Percentiles rank a stretch among this genome's conserved stretches.
phyloP scores from a whole-genome alignment of 805 yeast species.

The Cyberlindnera mississippiensis region DNA sequence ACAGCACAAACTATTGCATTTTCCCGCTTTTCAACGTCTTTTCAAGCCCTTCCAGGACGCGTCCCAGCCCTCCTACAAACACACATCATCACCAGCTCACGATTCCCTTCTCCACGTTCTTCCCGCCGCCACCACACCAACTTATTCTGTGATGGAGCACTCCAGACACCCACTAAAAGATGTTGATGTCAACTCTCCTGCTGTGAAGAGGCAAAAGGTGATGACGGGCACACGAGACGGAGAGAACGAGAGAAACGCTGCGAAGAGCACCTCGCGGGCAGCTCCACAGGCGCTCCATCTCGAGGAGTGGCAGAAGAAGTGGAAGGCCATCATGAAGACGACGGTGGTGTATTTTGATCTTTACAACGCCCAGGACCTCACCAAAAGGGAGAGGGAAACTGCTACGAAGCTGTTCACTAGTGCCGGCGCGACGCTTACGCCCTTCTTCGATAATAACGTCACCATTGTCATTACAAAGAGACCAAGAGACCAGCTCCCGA shows the following conservation, averaged over 20 bases:
- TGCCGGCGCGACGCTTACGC: constrained; percentile 54
- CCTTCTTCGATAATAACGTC: constrained; percentile 51
- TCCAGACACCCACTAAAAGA: constrained; percentile 23
- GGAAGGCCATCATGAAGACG: constrained; percentile 55
- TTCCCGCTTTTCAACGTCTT: too few species aligned
- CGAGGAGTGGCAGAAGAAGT: constrained; percentile 53
- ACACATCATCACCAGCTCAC: too few species aligned
- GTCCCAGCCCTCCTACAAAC: too few species aligned
- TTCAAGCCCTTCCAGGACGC: too few species aligned
- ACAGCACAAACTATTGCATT: too few species aligned
- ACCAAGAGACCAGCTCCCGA: constrained; percentile 35
- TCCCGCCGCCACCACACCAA: too few species aligned
- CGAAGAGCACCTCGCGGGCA: too few species aligned
- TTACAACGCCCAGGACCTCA: constrained; percentile 30
- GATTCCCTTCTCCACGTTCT: too few species aligned
- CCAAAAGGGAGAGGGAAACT: constrained; percentile 30
- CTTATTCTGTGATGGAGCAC: too few species aligned
- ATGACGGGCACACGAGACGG: constrained; percentile 2
- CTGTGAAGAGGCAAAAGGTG: constrained; percentile 26
- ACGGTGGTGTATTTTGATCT: constrained; percentile 56
- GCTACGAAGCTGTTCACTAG: constrained; percentile 29
- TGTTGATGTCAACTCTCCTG: constrained; percentile 27
- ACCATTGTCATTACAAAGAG: constrained; percentile 80
- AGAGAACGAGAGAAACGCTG: constrained; percentile 2
- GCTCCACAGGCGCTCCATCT: constrained; percentile 25